Base-by-base conservation (phyloP, 306 rosid species). In the Cucumis hystrix region DNA sequence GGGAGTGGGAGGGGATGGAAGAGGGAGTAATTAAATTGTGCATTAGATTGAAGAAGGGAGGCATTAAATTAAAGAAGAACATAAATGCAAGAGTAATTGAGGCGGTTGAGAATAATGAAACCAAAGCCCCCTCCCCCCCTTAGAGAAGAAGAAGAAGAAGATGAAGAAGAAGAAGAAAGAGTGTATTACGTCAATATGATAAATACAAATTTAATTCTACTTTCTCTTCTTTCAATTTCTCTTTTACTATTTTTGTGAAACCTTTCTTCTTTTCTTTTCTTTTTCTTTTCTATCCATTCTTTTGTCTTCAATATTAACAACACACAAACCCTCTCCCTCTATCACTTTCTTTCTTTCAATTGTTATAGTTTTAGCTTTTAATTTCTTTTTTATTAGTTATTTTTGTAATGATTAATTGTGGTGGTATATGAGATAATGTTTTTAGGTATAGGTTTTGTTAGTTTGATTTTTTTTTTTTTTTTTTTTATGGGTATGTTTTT, bases 21-120 rank as follows among this genome's bases (percentile, higher is more conserved):
- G 30, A 28, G 30, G 30, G 30, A 28, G 30, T 28, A 28, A 28
- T 28, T 28, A 28, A 28, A 28, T 28, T 23, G 2, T 1, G 30
- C 30, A 28, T 28, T 28, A 28, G 30, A 28, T 28, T 28, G 30
- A 28, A 28, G 30, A 28, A 28, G 30, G 30, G 30, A 28, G 30
- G 30, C 30, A 28, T 69, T 69, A 69, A 39, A 66, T 18, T 66
- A 39, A 66, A 21, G 68, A 35, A 64, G 40, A 21, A 70, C 76
- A 47, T 70, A 70, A 70, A 70, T 70, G 76, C 76, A 23, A 70
- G 59, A 47, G 76, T 70, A 70, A 70, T 70, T 70, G 76, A 47
- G 76, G 40, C 39, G 15, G 76, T 70, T 70, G 76, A 49, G 40
- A 70, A 70, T 23, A 70, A 70, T 69, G 37, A 49, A 45, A 68